phyloP scores from a whole-genome alignment of 805 yeast species.

The Candida arabinofermentans region DNA sequence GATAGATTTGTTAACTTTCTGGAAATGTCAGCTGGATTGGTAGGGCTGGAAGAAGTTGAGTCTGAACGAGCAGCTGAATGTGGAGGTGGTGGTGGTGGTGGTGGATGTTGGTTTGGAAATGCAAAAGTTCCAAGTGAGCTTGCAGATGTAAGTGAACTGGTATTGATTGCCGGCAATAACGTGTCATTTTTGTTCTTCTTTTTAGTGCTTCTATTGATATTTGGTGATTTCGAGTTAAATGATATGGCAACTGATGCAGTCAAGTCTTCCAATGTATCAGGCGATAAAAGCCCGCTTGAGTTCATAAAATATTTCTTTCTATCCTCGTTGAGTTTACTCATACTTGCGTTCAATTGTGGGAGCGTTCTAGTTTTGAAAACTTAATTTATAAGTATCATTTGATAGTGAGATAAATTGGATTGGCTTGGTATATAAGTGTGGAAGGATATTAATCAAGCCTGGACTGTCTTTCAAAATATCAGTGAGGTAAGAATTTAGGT shows the following conservation, averaged over 20 bases:
- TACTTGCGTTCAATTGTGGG: background rate
- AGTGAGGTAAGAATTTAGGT: no score
- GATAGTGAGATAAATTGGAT: no score
- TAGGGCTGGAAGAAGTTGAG: background rate
- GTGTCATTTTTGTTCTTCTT: background rate
- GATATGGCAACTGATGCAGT: constrained; percentile 17
- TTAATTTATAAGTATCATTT: background rate
- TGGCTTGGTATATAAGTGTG: no score
- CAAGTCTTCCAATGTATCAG: constrained; percentile 14
- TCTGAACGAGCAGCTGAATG: background rate
- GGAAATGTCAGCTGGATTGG: background rate
- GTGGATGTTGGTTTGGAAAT: background rate
- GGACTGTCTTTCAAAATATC: no score
- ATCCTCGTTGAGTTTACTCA: constrained; percentile 13
- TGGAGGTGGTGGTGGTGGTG: background rate
- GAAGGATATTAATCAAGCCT: no score
- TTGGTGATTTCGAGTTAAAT: constrained; percentile 2
- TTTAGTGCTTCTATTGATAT: background rate
- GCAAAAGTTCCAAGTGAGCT: background rate
- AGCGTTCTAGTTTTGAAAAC: no score
- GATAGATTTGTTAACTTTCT: background rate
- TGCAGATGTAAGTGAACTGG: no score
- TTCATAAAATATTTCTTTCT: constrained; percentile 9
- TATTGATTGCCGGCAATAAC: no score
- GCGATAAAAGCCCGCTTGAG: constrained; percentile 15